phyloP scores from a whole-genome alignment of 2,329 filamentous ascomycete species.

The Fusarium cicatricum region DNA sequence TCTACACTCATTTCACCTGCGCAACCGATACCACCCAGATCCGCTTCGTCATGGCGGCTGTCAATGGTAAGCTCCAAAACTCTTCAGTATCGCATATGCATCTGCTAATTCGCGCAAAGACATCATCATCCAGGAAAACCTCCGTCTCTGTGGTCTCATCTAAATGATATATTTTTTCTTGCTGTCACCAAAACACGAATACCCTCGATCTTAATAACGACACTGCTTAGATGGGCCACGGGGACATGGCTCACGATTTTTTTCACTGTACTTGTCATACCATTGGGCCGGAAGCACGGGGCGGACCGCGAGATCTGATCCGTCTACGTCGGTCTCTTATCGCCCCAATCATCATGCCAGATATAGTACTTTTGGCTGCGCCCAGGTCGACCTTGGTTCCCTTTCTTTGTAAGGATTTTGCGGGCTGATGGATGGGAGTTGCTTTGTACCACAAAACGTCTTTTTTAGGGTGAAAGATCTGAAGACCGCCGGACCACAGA shows the following conservation, averaged over 20 bases:
- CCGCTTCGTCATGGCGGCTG: constrained; percentile 98
- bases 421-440: constrained; percentile 43
- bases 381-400: constrained; percentile 41
- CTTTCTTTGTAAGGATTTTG: constrained; percentile 44
- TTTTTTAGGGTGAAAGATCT: constrained; percentile 39
- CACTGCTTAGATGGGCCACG: constrained; percentile 48
- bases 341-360: constrained; percentile 25
- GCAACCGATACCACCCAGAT: constrained; percentile 99
- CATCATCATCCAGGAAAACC: constrained; percentile 99
- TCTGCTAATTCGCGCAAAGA: constrained; percentile 67
- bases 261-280: constrained; percentile 46
- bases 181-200: constrained; percentile 52
- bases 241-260: constrained; percentile 51
- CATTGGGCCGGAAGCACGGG: constrained; percentile 38
- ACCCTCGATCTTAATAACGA: constrained; percentile 55
- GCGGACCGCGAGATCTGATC: constrained; percentile 31
- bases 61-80: constrained; percentile 77
- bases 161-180: constrained; percentile 61
- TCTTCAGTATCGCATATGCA: neutral
- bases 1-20: constrained; percentile 99
- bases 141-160: constrained; percentile 95
- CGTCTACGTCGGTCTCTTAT: constrained; percentile 24
- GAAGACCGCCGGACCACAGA: constrained; percentile 33
- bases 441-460: constrained; percentile 46
- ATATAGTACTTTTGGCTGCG: constrained; percentile 41